A percentile compares a stretch with the other conserved stretches of the same genome.
Conservation (phyloP, 1,139 yeast genomes). For the Saccharomycopsis crataegensis region DNA sequence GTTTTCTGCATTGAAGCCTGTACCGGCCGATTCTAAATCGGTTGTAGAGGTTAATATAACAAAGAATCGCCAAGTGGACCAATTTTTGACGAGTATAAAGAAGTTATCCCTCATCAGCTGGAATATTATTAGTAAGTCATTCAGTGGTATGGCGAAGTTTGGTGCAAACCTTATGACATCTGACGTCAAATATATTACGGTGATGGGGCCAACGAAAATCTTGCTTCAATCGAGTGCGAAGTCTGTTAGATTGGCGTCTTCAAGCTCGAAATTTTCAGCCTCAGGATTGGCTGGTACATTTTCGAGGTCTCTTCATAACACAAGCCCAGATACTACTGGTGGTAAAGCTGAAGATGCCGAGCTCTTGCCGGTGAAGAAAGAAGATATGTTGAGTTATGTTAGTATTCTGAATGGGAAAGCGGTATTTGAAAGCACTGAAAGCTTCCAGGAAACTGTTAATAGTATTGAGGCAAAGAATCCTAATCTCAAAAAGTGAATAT, state of each 20-base stretch:
- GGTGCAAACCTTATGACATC: not conserved
- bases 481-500: not conserved
- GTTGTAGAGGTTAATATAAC: too few species aligned
- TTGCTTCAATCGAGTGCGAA: conserved; percentile 21
- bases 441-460: conserved; percentile 34
- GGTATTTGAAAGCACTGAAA: conserved; percentile 36
- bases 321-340: conserved; percentile 19
- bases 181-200: conserved; percentile 14
- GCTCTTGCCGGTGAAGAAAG: conserved; percentile 15
- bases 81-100: too few species aligned
- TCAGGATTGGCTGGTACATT: not conserved
- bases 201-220: conserved; percentile 17
- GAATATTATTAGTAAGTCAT: too few species aligned
- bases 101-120: too few species aligned
- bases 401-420: conserved; percentile 37
- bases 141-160: too few species aligned
- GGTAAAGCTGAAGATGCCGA: conserved; percentile 9
- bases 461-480: conserved; percentile 24
- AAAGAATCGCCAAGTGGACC: too few species aligned
- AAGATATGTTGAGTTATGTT: conserved; percentile 43
- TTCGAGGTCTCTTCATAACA: conserved; percentile 3
- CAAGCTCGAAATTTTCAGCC: not conserved
- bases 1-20: too few species aligned
- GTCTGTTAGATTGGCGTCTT: not conserved
- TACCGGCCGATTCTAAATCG: too few species aligned